Evolutionary conservation across 495 filamentous ascomycete genomes (phyloP), one percentile per base, ranked within the genome.

Genomic region (Aspergillus avenaceus): DNA sequence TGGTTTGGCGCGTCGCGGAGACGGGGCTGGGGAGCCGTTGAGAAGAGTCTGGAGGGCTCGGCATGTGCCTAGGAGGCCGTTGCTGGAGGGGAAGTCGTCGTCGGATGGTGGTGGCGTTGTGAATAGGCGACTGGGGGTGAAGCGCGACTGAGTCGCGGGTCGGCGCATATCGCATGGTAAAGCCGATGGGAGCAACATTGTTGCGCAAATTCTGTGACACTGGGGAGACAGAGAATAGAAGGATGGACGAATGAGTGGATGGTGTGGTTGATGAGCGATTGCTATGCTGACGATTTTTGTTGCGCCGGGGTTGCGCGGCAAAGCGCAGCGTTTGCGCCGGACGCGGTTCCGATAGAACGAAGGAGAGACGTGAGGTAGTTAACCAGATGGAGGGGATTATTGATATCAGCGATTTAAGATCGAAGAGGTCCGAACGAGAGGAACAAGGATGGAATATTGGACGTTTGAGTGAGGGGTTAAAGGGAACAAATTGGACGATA

Each of bases 111-210:
- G 79, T 34, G 82, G 82, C 47, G 84, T 85, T 26, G 83, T 73
- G 34, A 83, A 80, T 21, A 83, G 79, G 55, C 80, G 77, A 60
- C 81, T 83, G 55, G 82, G 80, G 8, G 79, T 72, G 45, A 79
- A 64, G 65, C 64, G 65, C 58, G 64, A 54, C 7, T 23, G 56
- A 27, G 37, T 50, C 31, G 55, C 52, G 76, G 83, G 52, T 49
- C 72, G 79, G 66, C 75, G 80, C 63, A 75, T 69, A 67, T 87
- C 85, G 80, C 84, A 86, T 34, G 83, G 69, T 36, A 90, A 67
- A 28, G 85, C 84, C 11, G 85, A 88, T 41, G 84, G 85, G 54
- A 88, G 81, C 43, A 90, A 63, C 86, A 90, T 88, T 41, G 6
- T 67, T 58, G 54, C 38, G 57, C 31, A 42, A 32, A 28, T 26